Base-by-base conservation (phyloP, 1,284 basidiomycete species). In the Cutaneotrichosporon sp. region DNA sequence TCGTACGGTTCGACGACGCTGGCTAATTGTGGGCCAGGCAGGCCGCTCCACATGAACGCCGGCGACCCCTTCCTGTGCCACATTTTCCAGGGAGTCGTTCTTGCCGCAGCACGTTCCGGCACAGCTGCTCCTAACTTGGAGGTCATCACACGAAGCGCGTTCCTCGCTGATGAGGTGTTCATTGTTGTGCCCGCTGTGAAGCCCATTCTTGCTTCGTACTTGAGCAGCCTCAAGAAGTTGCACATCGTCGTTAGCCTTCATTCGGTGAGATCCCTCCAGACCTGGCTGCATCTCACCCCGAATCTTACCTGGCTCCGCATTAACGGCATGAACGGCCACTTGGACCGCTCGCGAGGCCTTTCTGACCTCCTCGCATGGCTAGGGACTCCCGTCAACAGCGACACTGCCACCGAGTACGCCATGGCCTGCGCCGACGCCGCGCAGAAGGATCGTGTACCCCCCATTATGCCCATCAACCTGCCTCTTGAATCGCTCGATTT, bases 301-400 rank as follows among this genome's bases (percentile, higher is more conserved):
- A 54, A 58, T 37, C 17, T 54, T 12, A 25, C 22, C 0, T 48
- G 43, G 39, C 49, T 57, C 9, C 51, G 55, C 19, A n/a, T 57
- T 19, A 57, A 57, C 45, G 12, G 31, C 10, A 14, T 31, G 5
- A 20, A n/a, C n/a, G 14, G 10, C 22, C 7, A 17, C 5, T 16
- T 14, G 4, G 17, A 10, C 25, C 29, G 29, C 29, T 31, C 29
- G 14, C 9, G 29, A 31, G 29, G n/a, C n/a, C n/a, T n/a, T n/a
- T n/a, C n/a, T n/a, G 3, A 16, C 1, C 32, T 46, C 31, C 19
- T 49, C 29, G 12, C 17, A 6, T 53, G 46, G 46, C 41, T 53
- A 5, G 24, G 32, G 32, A 4, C 24, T 19, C 38, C 47, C 16
- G 24, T 26, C 39, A 41, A 32, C 31, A 46, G 24, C 46, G 17